phyloP scores from a whole-genome alignment of 768 basidiomycete species.

The Hirschioporus abietinus region DNA sequence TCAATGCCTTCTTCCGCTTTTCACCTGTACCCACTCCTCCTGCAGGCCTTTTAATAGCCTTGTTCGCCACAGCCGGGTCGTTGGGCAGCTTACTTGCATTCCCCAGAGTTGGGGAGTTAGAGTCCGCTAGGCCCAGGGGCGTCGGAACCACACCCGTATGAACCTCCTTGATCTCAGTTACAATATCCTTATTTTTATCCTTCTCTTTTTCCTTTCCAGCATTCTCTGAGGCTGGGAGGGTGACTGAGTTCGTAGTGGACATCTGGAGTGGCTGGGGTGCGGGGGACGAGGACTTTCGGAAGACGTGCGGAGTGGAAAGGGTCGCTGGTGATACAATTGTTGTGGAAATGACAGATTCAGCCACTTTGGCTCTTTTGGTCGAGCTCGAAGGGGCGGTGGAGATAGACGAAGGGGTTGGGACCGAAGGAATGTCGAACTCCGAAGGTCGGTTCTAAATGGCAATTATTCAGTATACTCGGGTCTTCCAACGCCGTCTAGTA shows the following conservation, averaged over 20 bases:
- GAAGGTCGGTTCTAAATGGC: constrained; percentile 38
- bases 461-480: constrained; percentile 1
- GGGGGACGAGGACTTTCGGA: constrained; percentile 39
- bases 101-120: constrained; percentile 19
- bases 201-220: not conserved
- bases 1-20: constrained; percentile 87
- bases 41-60: constrained; percentile 67
- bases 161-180: constrained; percentile 1
- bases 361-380: constrained; percentile 8
- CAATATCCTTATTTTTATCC: not conserved
- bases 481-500: not conserved
- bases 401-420: constrained; percentile 9
- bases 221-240: constrained; percentile 30
- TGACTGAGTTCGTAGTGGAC: constrained; percentile 36
- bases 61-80: constrained; percentile 49
- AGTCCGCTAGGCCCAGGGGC: constrained; percentile 65
- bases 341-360: constrained; percentile 22
- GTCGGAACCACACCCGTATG: constrained; percentile 38
- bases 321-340: constrained; percentile 28
- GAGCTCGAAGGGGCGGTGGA: constrained; percentile 10
- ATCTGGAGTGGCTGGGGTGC: constrained; percentile 30
- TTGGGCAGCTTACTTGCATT: constrained; percentile 60
- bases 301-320: constrained; percentile 21
- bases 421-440: constrained; percentile 56
- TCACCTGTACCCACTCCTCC: constrained; percentile 52